Evolutionary conservation across 192 early-diverging fungal species (phyloP), one percentile per base, ranked within the genome.

Genomic region (Coemansia sp.): DNA sequence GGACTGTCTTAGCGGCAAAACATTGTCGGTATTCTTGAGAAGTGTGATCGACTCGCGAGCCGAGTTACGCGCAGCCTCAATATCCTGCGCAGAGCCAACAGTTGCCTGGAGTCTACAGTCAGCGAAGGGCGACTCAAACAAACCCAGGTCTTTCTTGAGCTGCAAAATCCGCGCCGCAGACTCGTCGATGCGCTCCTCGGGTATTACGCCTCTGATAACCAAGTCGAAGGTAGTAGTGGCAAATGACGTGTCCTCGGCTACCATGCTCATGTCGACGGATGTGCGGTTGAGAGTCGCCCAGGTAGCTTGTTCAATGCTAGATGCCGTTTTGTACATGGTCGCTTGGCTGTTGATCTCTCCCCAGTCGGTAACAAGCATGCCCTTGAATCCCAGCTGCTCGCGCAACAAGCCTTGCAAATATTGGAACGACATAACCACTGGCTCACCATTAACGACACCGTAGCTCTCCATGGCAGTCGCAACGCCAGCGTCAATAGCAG

Each of bases 401-500:
- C 89, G 85, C 15, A 90, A 60, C 20, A 90, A 71, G 24, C 66
- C 57, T 63, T 76, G 69, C 40, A 90, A 72, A 44, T 89, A 90
- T 34, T 85, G 84, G 43, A 78, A 61, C 0, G 89, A 90, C 10
- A 83, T 65, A 18, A 85, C 82, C 2, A 90, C 82, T 4, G 89
- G 71, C 53, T 89, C 86, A n/a, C 88, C 84, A 57, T 88, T 90
- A n/a, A 90, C 74, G 13, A 87, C 88, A n/a, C 84, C 86, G 69
- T 88, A 90, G 27, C 83, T 86, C 49, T 88, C 87, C 89, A 90
- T 90, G 2, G 87, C 87, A 1, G 89, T 87, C 5, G 88, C 89
- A 24, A 84, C 83, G 1, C 89, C 88, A 11, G 87, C 85, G 29
- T 89, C 79, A 33, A 88, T 72, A 5, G 89, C 88, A 0, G 87